Evolutionary conservation across 176 grass and related monocot species (phyloP), one percentile per base, ranked within the genome.

Genomic region (Tuctoria greenei): DNA sequence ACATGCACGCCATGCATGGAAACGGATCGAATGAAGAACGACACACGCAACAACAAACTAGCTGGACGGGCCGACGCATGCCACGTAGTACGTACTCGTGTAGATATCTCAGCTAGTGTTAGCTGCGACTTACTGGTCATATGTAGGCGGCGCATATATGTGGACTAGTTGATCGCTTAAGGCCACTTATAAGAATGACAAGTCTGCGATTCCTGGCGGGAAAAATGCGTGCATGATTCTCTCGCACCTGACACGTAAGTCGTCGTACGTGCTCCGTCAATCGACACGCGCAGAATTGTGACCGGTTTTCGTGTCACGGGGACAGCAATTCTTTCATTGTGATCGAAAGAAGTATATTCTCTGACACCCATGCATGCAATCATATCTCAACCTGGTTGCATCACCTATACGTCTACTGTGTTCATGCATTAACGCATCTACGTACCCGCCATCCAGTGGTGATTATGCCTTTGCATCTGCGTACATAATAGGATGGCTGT

Each of bases 321-420:
- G 31, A 75, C 35, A 74, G 18, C 23, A 69, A n/a, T n/a, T n/a
- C n/a, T n/a, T n/a, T n/a, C n/a, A n/a, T n/a, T n/a, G n/a, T n/a
- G n/a, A n/a, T n/a, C n/a, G n/a, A n/a, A n/a, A n/a, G n/a, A 76
- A 51, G 41, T 60, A 27, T 78, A 85, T 86, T 75, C 62, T 44
- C 60, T 10, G 34, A 0, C 14, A 46, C n/a, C 4, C 45, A 47
- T 9, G 16, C 18, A 52, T 43, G 24, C 35, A 64, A 73, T 7
- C 9, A n/a, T 17, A 63, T 31, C 0, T n/a, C 58, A 54, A 38
- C 68, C 51, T 13, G n/a, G 40, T 28, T 60, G 11, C 11, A 15
- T 23, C 26, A 62, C 43, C 55, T 43, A 28, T 39, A 10, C 34
- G n/a, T n/a, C n/a, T n/a, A 57, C 14, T 49, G 31, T 39, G 18